Evolutionary conservation across 2,329 filamentous ascomycete species (phyloP).

Genomic region (Dactylonectria estremocensis): DNA sequence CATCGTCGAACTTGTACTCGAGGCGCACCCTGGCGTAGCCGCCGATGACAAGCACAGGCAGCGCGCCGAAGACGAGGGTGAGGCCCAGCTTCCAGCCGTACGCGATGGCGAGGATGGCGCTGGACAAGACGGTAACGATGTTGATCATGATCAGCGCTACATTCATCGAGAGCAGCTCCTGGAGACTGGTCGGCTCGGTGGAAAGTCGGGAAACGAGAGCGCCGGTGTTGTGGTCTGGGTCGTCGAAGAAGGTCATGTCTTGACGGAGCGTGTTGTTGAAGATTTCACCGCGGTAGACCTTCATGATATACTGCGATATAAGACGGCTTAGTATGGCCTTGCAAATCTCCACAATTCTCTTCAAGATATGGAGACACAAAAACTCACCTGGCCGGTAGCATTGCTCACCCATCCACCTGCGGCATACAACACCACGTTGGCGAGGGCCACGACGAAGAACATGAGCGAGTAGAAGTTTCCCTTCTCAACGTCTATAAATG

Average conservation of each 20-base stretch:
- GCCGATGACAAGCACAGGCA: constrained; percentile 61
- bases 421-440: constrained; percentile 56
- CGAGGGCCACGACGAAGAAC: constrained; percentile 64
- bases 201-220: constrained; percentile 57
- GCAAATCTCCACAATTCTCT: background rate
- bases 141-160: constrained; percentile 63
- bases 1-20: constrained; percentile 62
- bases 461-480: constrained; percentile 68
- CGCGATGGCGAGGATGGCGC: constrained; percentile 61
- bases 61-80: constrained; percentile 61
- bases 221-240: constrained; percentile 55
- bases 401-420: constrained; percentile 21
- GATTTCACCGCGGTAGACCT: constrained; percentile 55
- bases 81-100: constrained; percentile 67
- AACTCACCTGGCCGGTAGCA: background rate
- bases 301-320: constrained; percentile 50
- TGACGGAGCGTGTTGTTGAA: constrained; percentile 69
- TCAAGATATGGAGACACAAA: background rate
- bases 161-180: constrained; percentile 67
- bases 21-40: constrained; percentile 66
- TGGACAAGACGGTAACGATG: constrained; percentile 61
- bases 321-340: background rate
- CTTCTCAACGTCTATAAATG: constrained; percentile 48
- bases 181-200: constrained; percentile 61
- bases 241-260: constrained; percentile 66